A percentile compares a stretch with the other conserved stretches of the same genome.
Evolutionary conservation across 163 green algal genomes (phyloP).

Genomic region (Chlamydomonas reinhardtii): DNA sequence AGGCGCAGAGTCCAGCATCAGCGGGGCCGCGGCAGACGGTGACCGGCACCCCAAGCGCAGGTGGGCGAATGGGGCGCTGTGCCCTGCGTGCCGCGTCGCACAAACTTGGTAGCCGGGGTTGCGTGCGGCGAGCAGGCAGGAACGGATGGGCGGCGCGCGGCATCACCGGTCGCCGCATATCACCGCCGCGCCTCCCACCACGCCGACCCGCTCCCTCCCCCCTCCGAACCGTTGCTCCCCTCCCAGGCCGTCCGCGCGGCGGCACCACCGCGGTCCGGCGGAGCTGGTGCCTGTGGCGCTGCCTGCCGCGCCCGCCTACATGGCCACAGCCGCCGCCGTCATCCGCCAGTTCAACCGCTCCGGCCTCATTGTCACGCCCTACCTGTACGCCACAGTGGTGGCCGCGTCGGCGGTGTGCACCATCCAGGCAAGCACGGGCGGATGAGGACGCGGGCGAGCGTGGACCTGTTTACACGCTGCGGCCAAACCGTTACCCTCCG

Average conservation of each 20-base stretch:
- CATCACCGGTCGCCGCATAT: no score
- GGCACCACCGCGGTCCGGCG: background rate
- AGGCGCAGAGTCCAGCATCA: background rate
- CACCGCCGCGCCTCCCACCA: no score
- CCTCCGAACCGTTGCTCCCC: no score
- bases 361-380: slow-evolving; percentile 39
- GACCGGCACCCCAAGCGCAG: background rate
- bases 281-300: slow-evolving; percentile 47
- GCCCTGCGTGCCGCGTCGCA: no score
- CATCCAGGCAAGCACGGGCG: slow-evolving; percentile 7
- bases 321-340: slow-evolving; percentile 24
- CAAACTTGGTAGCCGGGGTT: no score
- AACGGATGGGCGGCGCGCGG: no score
- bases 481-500: no score
- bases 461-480: no score
- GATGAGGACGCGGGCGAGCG: no score
- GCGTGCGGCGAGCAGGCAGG: no score
- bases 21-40: background rate
- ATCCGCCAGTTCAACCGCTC: slow-evolving; percentile 40
- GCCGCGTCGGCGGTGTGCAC: slow-evolving; percentile 6
- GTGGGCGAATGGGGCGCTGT: no score
- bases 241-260: background rate
- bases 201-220: no score
- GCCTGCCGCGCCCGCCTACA: slow-evolving; percentile 7
- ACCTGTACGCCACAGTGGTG: slow-evolving; percentile 38